Evolutionary conservation across 2,329 filamentous ascomycete genomes (phyloP).

Genomic region (Chalaropsis ovoidea): DNA sequence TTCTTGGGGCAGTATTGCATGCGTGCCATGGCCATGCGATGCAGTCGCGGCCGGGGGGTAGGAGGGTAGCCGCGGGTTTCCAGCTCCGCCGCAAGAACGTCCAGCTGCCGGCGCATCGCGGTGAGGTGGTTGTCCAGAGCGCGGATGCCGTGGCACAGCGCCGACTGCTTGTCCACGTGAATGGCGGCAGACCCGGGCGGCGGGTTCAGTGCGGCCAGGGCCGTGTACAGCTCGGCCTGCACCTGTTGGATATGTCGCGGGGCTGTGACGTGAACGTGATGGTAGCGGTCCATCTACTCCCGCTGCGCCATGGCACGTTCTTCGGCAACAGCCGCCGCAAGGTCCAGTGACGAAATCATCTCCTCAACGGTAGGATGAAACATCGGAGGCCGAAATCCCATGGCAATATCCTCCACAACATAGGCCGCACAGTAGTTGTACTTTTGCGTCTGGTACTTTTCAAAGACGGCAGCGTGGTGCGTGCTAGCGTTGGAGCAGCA

Average conservation of each 20-base stretch:
- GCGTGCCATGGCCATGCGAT: constrained; percentile 1
- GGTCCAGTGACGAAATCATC: constrained; percentile 19
- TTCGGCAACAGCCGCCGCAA: constrained; percentile 1
- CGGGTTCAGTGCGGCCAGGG: background rate
- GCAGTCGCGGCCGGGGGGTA: background rate
- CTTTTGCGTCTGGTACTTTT: constrained; percentile 81
- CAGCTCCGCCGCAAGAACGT: background rate
- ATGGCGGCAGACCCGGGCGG: background rate
- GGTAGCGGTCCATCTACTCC: constrained; percentile 20
- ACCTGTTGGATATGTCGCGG: constrained; percentile 8
- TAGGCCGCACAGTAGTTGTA: constrained; percentile 78
- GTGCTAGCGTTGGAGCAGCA: constrained; percentile 72
- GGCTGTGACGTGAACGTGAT: constrained; percentile 7
- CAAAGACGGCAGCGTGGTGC: constrained; percentile 78
- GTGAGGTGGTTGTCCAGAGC: background rate
- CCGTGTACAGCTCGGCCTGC: background rate
- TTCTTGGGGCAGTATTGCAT: background rate
- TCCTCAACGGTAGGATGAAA: constrained; percentile 25
- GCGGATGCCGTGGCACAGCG: background rate
- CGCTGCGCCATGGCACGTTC: constrained; percentile 20
- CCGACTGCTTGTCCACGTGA: background rate
- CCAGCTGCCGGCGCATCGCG: background rate
- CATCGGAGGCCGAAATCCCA: constrained; percentile 44
- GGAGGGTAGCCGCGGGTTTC: background rate
- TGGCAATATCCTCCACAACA: constrained; percentile 63